These are phyloP conservation scores for Debaryomyces tyrocola DNA, from an alignment of 805 yeast genomes.

Conservation along the genomic window DNA sequence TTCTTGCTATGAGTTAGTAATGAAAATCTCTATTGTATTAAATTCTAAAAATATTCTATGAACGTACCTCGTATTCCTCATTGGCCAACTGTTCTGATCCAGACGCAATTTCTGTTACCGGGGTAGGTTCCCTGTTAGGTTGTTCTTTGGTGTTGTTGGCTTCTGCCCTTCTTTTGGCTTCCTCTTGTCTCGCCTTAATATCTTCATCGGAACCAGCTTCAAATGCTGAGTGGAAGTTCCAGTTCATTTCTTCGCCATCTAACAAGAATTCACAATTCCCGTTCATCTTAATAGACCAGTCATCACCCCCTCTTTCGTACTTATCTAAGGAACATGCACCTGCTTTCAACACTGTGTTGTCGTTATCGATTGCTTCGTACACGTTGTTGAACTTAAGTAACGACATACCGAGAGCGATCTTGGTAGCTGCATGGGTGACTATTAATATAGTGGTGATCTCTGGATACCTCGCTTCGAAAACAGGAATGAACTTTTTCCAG, in stretches of 20 bases:
- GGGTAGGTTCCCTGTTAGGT: slow-evolving; percentile 14
- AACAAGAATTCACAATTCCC: slow-evolving; percentile 72
- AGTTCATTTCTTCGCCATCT: slow-evolving; percentile 88
- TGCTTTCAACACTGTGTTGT: slow-evolving; percentile 50
- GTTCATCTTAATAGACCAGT: slow-evolving; percentile 66
- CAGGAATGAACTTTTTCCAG: slow-evolving; percentile 56
- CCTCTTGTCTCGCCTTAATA: slow-evolving; percentile 51
- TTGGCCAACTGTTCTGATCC: slow-evolving; percentile 12
- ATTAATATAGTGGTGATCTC: slow-evolving; percentile 61
- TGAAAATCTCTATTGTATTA: slow-evolving; percentile 5
- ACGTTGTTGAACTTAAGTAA: slow-evolving; percentile 54
- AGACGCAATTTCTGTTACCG: slow-evolving; percentile 15
- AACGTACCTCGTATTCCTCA: slow-evolving; percentile 26
- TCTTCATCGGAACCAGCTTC: slow-evolving; percentile 94
- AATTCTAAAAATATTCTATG: slow-evolving; percentile 10
- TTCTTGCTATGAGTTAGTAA: slow-evolving; percentile 29
- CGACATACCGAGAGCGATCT: slow-evolving; percentile 83
- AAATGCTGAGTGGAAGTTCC: slow-evolving; percentile 74
- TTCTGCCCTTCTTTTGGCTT: slow-evolving; percentile 7
- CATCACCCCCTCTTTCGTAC: slow-evolving; percentile 32
- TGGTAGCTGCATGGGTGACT: slow-evolving; percentile 93
- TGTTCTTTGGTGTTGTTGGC: slow-evolving; percentile 53
- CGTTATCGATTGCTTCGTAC: slow-evolving; percentile 50
- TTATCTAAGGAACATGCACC: slow-evolving; percentile 85
- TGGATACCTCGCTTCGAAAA: slow-evolving; percentile 58